These are phyloP conservation scores for Eucalyptus leucophloia DNA, from an alignment of 345 rosid species.

Conservation along the genomic window DNA sequence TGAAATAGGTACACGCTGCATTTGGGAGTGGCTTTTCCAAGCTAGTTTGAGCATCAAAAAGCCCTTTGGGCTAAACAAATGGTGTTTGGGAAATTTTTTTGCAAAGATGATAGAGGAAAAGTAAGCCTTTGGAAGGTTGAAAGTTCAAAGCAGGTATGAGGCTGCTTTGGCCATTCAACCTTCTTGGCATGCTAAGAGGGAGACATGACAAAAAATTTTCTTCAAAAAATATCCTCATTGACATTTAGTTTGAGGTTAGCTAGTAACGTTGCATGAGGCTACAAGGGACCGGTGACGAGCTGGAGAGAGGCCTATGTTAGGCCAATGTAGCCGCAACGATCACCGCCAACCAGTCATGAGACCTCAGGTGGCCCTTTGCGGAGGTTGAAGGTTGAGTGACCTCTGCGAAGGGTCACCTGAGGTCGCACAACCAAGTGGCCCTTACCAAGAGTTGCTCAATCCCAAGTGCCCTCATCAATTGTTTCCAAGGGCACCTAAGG, in stretches of 20 bases:
- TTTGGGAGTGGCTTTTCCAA: too few species aligned
- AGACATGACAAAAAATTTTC: too few species aligned
- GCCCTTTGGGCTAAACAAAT: fast-evolving
- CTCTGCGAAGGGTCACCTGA: fast-evolving
- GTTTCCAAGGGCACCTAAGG: fast-evolving
- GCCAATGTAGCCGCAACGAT: fast-evolving
- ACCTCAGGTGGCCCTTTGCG: fast-evolving
- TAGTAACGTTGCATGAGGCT: fast-evolving
- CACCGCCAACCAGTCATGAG: fast-evolving
- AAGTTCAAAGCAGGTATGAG: fast-evolving
- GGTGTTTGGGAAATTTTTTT: too few species aligned
- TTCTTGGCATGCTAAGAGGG: fast-evolving
- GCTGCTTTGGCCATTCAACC: fast-evolving
- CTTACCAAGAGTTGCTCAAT: fast-evolving
- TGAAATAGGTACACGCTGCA: fast-evolving
- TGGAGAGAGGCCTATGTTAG: fast-evolving
- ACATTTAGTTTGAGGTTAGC: too few species aligned
- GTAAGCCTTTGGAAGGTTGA: too few species aligned
- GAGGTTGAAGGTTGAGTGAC: too few species aligned
- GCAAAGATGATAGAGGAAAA: fast-evolving
- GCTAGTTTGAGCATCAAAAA: too few species aligned
- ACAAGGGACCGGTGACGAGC: fast-evolving
- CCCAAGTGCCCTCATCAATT: fast-evolving
- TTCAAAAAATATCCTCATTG: too few species aligned
- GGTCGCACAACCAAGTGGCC: fast-evolving